phyloP scores from a whole-genome alignment of 306 rosid genomes.

The Trifolium fragiferum region DNA sequence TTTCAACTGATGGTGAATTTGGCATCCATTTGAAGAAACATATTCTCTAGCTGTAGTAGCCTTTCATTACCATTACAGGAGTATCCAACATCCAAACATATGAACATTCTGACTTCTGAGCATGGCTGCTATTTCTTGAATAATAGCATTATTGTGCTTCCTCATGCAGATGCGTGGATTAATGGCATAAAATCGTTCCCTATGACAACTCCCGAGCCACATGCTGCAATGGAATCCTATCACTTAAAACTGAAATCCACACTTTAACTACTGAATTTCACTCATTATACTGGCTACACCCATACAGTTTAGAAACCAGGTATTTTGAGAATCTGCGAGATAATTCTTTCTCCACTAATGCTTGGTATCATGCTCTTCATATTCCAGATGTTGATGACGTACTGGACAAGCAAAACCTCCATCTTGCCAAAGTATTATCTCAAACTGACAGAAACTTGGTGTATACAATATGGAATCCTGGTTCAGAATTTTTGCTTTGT shows the following conservation, averaged over 20 bases:
- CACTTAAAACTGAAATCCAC: conserved; percentile 74
- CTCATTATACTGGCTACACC: conserved; percentile 74
- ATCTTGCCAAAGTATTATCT: conserved; percentile 68
- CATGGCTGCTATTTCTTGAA: not conserved
- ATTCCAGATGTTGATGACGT: conserved; percentile 73
- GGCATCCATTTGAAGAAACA: conserved; percentile 5
- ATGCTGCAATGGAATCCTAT: conserved; percentile 75
- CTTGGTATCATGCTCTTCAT: conserved; percentile 69
- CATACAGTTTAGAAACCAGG: conserved; percentile 67
- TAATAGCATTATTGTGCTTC: conserved; percentile 40
- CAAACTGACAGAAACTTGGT: conserved; percentile 65
- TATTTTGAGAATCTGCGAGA: conserved; percentile 60
- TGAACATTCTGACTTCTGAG: too few species aligned
- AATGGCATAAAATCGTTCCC: conserved; percentile 67
- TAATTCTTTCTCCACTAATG: conserved; percentile 58
- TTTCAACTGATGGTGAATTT: conserved; percentile 32
- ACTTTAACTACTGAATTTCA: conserved; percentile 69
- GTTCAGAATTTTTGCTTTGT: conserved; percentile 81
- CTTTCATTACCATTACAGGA: too few species aligned
- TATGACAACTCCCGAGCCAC: conserved; percentile 62
- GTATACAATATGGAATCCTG: conserved; percentile 76
- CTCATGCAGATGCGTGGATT: conserved; percentile 68
- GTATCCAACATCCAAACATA: too few species aligned
- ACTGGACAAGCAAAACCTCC: conserved; percentile 68
- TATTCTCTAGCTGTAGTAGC: not conserved